Conservation (phyloP, 768 basidiomycete species). For the Tulasnella sp. region DNA sequence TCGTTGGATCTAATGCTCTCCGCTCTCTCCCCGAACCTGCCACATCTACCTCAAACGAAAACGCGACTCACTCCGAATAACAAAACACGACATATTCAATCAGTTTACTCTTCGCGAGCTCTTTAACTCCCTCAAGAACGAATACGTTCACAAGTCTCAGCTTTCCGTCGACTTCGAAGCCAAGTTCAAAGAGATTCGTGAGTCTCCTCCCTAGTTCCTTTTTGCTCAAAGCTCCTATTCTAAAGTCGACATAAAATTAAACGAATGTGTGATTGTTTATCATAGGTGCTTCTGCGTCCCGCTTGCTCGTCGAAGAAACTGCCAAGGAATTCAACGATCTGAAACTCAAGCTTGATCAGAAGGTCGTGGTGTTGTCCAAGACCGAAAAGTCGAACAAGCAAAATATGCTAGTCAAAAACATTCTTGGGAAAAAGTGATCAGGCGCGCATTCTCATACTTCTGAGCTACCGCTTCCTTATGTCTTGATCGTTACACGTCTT, state of each 20-base stretch:
- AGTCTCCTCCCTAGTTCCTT: not conserved
- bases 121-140: not conserved
- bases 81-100: not conserved
- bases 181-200: not conserved
- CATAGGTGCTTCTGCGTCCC: not conserved
- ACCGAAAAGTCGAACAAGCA: not conserved
- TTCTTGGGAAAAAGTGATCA: not conserved
- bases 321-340: not conserved
- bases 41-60: too few relatives aligned
- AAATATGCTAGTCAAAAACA: conserved; percentile 1
- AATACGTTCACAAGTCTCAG: conserved; percentile 1
- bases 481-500: not conserved
- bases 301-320: not conserved
- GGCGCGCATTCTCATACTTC: not conserved
- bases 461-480: not conserved
- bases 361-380: not conserved
- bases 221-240: not conserved
- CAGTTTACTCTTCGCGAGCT: conserved; percentile 1
- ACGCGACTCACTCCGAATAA: not conserved
- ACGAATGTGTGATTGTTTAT: too few relatives aligned
- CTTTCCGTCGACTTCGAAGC: not conserved
- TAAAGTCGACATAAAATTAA: too few relatives aligned
- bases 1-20: too few relatives aligned
- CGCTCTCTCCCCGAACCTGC: too few relatives aligned
- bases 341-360: not conserved